A percentile compares a stretch with the other conserved stretches of the same genome.
These are phyloP conservation scores for Fonsecaea erecta DNA, from an alignment of 2,329 filamentous ascomycete genomes.

Conservation along the genomic window DNA sequence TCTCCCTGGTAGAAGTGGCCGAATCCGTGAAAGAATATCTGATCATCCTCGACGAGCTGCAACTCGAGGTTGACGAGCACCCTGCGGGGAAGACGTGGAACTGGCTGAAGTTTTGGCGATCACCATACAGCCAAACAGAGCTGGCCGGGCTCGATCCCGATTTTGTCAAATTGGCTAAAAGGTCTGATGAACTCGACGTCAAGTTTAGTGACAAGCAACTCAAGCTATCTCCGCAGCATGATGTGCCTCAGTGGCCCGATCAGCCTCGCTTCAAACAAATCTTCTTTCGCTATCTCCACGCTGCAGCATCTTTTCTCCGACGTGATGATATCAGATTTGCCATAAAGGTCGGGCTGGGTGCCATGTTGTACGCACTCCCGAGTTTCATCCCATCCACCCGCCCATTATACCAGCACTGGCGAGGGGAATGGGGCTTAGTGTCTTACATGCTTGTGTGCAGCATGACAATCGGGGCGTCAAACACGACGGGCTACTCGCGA, in stretches of 20 bases:
- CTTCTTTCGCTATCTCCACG: constrained; percentile 53
- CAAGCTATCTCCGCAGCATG: constrained; percentile 17
- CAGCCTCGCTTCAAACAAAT: constrained; percentile 31
- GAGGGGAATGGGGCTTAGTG: constrained; percentile 93
- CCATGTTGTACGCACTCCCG: constrained; percentile 84
- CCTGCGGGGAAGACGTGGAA: constrained; percentile 71
- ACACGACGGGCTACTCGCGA: constrained; percentile 85
- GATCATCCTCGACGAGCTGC: constrained; percentile 82
- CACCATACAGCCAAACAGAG: constrained; percentile 32
- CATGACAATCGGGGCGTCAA: constrained; percentile 95
- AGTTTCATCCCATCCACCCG: constrained; percentile 80
- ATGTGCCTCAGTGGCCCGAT: constrained; percentile 18
- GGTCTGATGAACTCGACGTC: constrained; percentile 31
- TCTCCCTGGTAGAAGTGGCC: constrained; percentile 85
- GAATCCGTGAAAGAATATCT: constrained; percentile 86
- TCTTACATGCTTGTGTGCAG: constrained; percentile 98
- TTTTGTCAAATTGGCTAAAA: constrained; percentile 26
- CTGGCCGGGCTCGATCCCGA: constrained; percentile 37
- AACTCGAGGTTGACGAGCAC: constrained; percentile 67
- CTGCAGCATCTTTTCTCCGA: constrained; percentile 60
- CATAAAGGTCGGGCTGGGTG: constrained; percentile 90
- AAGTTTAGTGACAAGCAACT: constrained; percentile 26
- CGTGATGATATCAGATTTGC: constrained; percentile 76
- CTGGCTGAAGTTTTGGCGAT: constrained; percentile 82
- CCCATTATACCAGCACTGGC: constrained; percentile 81